phyloP scores from a whole-genome alignment of 352 stramenopile genomes.

The Globisporangium barbulae region DNA sequence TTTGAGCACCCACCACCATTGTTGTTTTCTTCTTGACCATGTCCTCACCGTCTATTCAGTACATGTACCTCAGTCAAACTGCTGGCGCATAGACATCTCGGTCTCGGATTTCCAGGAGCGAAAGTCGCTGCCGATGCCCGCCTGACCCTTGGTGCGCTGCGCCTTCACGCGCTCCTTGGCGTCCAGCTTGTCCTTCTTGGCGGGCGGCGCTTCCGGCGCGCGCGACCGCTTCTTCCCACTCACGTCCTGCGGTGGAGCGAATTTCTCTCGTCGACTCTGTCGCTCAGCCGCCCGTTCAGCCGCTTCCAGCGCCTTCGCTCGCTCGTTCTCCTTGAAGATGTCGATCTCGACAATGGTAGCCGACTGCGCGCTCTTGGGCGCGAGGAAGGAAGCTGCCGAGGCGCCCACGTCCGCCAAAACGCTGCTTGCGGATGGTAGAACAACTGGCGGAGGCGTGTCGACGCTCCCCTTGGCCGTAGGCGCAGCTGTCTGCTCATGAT shows the following conservation, averaged over 20 bases:
- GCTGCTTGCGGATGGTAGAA: slow-evolving; percentile 42
- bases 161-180: slow-evolving; percentile 75
- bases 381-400: slow-evolving; percentile 36
- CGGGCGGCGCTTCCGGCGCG: background rate
- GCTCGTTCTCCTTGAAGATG: slow-evolving; percentile 26
- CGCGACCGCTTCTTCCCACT: background rate
- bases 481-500: background rate
- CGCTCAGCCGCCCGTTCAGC: background rate
- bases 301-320: slow-evolving; percentile 2
- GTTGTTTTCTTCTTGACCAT: too few relatives aligned
- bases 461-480: background rate
- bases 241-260: background rate
- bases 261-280: background rate
- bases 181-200: slow-evolving; percentile 36
- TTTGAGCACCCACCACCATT: too few relatives aligned
- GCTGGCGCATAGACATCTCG: slow-evolving; percentile 76
- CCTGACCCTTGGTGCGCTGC: slow-evolving; percentile 66
- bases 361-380: slow-evolving; percentile 21
- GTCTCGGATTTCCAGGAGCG: slow-evolving; percentile 72
- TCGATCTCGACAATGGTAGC: slow-evolving; percentile 28
- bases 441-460: background rate
- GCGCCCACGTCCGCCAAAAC: slow-evolving; percentile 34
- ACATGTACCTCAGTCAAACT: slow-evolving; percentile 49
- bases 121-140: slow-evolving; percentile 77
- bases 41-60: background rate